phyloP scores from a whole-genome alignment of 306 rosid genomes.

The Vachellia collinsii region DNA sequence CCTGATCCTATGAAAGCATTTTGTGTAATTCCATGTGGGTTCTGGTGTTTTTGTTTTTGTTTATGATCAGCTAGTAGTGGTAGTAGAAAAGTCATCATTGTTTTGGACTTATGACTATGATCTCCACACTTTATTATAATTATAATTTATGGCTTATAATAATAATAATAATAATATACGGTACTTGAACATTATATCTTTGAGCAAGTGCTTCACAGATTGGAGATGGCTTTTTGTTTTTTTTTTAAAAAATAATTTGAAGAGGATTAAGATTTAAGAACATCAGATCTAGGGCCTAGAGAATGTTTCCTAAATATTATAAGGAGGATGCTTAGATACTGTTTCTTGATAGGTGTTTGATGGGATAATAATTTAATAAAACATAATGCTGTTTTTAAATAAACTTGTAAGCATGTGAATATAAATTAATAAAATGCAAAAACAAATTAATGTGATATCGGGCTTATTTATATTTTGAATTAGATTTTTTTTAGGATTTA shows the following conservation, averaged over 20 bases:
- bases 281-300: not conserved
- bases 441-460: no score
- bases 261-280: not conserved
- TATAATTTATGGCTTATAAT: no score
- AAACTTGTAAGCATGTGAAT: no score
- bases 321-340: no score
- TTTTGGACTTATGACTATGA: slow-evolving; percentile 43
- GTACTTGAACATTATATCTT: slow-evolving; percentile 24
- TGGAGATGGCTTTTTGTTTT: not conserved
- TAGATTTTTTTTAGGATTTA: no score
- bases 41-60: slow-evolving; percentile 26
- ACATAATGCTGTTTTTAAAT: not conserved
- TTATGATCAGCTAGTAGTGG: slow-evolving; percentile 2
- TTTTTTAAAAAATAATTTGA: not conserved
- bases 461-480: no score
- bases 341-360: no score
- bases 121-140: slow-evolving; percentile 28
- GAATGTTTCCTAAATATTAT: not conserved
- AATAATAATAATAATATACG: not conserved
- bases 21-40: slow-evolving; percentile 48
- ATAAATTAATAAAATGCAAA: no score
- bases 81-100: slow-evolving; percentile 44
- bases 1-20: slow-evolving; percentile 34
- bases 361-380: no score
- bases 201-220: slow-evolving; percentile 29